A percentile compares a stretch with the other conserved stretches of the same genome.
These are phyloP conservation scores for Pouteria campechiana DNA, from an alignment of 179 eudicot genomes.

Conservation along the genomic window DNA sequence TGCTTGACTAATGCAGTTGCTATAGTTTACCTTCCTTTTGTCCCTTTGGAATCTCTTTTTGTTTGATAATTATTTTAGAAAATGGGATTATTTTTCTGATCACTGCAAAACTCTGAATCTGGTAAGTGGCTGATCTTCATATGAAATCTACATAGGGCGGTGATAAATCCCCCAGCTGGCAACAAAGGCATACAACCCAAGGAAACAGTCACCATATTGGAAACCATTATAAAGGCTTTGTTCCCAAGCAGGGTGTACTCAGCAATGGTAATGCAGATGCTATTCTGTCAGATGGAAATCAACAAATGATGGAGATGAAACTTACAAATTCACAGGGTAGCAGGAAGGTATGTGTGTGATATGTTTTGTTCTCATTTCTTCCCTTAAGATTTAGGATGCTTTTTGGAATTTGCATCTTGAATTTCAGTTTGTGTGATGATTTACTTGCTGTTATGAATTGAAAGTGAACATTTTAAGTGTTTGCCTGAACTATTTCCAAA, in stretches of 20 bases:
- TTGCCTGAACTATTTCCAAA: too few relatives aligned
- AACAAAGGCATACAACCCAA: slow-evolving; percentile 21
- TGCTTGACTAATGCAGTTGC: too few relatives aligned
- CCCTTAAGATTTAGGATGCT: neutral
- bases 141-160: slow-evolving; percentile 33
- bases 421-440: too few relatives aligned
- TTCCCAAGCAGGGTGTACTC: slow-evolving; percentile 43
- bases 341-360: slow-evolving; percentile 47
- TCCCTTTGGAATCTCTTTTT: too few relatives aligned
- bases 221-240: slow-evolving; percentile 46
- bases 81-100: too few relatives aligned
- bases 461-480: too few relatives aligned
- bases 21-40: too few relatives aligned
- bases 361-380: neutral
- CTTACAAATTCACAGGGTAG: slow-evolving; percentile 13
- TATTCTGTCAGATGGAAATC: slow-evolving; percentile 16
- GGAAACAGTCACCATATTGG: slow-evolving; percentile 39
- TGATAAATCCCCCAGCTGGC: slow-evolving; percentile 49
- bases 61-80: too few relatives aligned
- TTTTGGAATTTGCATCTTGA: neutral
- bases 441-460: too few relatives aligned
- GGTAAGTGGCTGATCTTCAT: slow-evolving; percentile 10
- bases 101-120: too few relatives aligned
- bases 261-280: slow-evolving; percentile 48
- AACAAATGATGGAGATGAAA: slow-evolving; percentile 10